These are phyloP conservation scores for Tuber brumale DNA, from an alignment of 495 filamentous ascomycete species.

Conservation along the genomic window DNA sequence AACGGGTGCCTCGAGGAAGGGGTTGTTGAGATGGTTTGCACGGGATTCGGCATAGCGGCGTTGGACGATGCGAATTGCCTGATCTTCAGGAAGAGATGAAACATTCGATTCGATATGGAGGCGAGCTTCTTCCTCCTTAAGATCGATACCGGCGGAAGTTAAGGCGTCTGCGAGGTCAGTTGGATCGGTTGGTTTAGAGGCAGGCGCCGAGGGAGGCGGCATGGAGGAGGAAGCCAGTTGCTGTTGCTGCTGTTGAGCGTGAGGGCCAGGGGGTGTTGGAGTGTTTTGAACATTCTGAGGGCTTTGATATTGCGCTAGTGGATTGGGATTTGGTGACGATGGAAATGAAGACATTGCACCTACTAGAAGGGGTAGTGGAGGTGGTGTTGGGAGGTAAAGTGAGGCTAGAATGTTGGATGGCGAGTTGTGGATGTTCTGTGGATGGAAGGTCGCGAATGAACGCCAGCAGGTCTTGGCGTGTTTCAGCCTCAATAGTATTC, in stretches of 20 bases:
- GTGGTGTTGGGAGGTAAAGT: background rate
- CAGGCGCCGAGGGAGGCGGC: constrained; percentile 32
- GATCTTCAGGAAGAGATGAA: constrained; percentile 24
- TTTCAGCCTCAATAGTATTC: background rate
- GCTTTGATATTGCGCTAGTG: constrained; percentile 2
- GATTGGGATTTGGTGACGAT: background rate
- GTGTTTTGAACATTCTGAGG: constrained; percentile 2
- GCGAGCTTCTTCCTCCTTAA: constrained; percentile 41
- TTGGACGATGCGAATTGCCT: constrained; percentile 24
- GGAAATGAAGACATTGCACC: background rate
- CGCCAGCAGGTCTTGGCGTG: background rate
- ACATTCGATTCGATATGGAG: constrained; percentile 29
- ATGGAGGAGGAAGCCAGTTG: constrained; percentile 33
- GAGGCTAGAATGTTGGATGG: background rate
- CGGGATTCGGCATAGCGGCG: constrained; percentile 32
- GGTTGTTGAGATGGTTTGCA: constrained; percentile 37
- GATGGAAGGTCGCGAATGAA: background rate
- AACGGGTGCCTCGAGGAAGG: constrained; percentile 32
- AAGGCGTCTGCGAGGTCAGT: constrained; percentile 42
- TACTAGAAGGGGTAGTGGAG: background rate
- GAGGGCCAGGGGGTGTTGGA: background rate
- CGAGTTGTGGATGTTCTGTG: background rate
- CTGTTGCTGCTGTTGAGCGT: constrained; percentile 15
- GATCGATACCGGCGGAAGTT: constrained; percentile 41
- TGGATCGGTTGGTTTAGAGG: constrained; percentile 41